Conservation (phyloP, 345 rosid genomes). For the Rhodamnia argentea region DNA sequence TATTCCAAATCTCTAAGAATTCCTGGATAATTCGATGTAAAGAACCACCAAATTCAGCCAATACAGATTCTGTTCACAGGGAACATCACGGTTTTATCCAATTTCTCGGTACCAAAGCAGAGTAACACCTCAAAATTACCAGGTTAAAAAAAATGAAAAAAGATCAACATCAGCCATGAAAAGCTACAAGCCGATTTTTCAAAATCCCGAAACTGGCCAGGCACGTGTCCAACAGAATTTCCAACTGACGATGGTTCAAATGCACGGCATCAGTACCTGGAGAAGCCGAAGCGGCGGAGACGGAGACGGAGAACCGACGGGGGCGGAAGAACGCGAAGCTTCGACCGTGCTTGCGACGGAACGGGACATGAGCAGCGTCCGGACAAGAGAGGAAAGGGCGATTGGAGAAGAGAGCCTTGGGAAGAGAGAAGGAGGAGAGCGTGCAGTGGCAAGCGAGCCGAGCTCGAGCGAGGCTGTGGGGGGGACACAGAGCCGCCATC, state of each 20-base stretch:
- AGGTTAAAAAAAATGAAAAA: neutral
- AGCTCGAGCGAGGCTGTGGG: neutral
- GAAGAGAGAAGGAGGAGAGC: neutral
- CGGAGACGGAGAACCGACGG: neutral
- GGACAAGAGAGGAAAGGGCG: neutral
- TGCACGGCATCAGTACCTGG: neutral
- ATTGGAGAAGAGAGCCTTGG: neutral
- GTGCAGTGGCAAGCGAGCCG: neutral
- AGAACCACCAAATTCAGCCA: neutral
- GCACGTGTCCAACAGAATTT: too few relatives aligned
- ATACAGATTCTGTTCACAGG: neutral
- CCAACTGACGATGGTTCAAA: neutral
- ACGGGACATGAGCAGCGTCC: neutral
- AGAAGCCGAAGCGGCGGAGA: neutral
- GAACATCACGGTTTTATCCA: neutral
- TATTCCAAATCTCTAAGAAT: neutral
- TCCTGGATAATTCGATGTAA: neutral
- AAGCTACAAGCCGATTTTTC: neutral
- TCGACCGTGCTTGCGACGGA: neutral
- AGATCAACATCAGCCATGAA: neutral
- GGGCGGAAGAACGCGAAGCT: neutral
- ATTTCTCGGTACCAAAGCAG: neutral
- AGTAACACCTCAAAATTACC: neutral
- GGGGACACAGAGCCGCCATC: neutral
- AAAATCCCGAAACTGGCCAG: neutral